A percentile compares a stretch with the other conserved stretches of the same genome.
Conservation (phyloP, 2,329 filamentous ascomycete genomes). For the Ophiocordyceps camponoti-leonardi region DNA sequence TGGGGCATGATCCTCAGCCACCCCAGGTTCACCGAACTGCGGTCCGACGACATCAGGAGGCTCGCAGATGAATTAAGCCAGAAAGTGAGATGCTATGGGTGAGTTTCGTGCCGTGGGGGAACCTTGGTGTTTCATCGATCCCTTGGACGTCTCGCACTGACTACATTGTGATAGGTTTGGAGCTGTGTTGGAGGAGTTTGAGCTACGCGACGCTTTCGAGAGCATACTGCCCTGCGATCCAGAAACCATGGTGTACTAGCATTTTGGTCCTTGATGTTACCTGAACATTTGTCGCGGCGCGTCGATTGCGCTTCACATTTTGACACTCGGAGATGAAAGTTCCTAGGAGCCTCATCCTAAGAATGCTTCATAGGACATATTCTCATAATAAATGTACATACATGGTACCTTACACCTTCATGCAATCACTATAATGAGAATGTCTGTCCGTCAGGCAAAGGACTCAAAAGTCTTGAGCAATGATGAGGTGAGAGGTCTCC, state of each 20-base stretch:
- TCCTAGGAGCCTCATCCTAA: neutral
- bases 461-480: too few relatives aligned
- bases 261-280: neutral
- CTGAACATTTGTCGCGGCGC: neutral
- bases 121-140: neutral
- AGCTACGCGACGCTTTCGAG: slow-evolving; percentile 62
- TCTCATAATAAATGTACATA: too few relatives aligned
- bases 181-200: slow-evolving; percentile 48
- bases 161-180: slow-evolving; percentile 29
- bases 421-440: too few relatives aligned
- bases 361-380: neutral
- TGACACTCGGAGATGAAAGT: too few relatives aligned
- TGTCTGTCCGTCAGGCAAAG: too few relatives aligned
- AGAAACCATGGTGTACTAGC: slow-evolving; percentile 2
- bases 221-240: slow-evolving; percentile 25
- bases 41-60: slow-evolving; percentile 48
- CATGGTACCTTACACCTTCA: too few relatives aligned
- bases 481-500: too few relatives aligned
- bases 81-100: slow-evolving; percentile 91
- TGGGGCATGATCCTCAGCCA: slow-evolving; percentile 69
- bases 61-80: slow-evolving; percentile 57
- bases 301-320: neutral
- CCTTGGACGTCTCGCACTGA: neutral
- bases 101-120: slow-evolving; percentile 13
- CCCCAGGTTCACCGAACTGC: slow-evolving; percentile 49